Percentiles rank a stretch among this genome's conserved stretches.
Evolutionary conservation across 169 alveolate species (phyloP).

Genomic region (Plasmodium relictum): DNA sequence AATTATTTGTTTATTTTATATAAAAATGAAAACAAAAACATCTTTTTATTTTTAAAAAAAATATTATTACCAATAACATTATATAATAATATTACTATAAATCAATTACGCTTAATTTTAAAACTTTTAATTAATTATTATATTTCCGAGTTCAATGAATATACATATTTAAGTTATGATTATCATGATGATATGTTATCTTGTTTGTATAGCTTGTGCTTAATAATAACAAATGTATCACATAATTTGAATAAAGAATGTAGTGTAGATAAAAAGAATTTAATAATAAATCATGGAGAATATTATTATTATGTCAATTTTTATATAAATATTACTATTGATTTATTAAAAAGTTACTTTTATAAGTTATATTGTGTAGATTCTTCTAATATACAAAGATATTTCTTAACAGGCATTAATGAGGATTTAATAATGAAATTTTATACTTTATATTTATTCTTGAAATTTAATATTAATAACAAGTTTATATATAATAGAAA

Average conservation of each 20-base stretch:
- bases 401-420: conserved; percentile 22
- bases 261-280: neutral
- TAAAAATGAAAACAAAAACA: conserved; percentile 14
- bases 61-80: conserved; percentile 60
- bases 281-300: neutral
- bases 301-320: conserved; percentile 11
- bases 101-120: conserved; percentile 64
- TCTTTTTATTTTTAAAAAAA: conserved; percentile 49
- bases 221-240: conserved; percentile 41
- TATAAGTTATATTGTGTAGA: conserved; percentile 42
- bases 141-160: neutral
- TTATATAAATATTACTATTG: conserved; percentile 26
- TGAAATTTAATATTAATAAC: conserved; percentile 20
- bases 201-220: conserved; percentile 52
- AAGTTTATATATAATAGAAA: conserved; percentile 21
- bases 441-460: conserved; percentile 63
- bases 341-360: conserved; percentile 37
- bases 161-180: neutral
- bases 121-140: conserved; percentile 39
- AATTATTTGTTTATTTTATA: conserved; percentile 52
- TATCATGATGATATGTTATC: conserved; percentile 58
- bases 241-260: conserved; percentile 12
- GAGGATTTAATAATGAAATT: conserved; percentile 61
- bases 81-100: conserved; percentile 40
- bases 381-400: conserved; percentile 11